Base-by-base conservation (phyloP, 176 grass and related monocot genomes). In the Cocos nucifera region DNA sequence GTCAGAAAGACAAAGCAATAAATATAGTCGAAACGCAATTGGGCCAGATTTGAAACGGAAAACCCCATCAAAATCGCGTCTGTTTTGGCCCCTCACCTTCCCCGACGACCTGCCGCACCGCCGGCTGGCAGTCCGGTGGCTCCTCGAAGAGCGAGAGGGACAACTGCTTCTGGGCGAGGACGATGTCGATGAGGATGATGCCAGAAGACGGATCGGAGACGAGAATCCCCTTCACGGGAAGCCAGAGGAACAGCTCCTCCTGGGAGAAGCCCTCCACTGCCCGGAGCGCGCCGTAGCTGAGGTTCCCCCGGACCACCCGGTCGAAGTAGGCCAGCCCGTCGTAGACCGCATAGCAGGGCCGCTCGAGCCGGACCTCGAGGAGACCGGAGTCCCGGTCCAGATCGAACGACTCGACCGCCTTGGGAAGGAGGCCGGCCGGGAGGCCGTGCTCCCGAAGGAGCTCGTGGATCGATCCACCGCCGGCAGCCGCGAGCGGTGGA, bases 221-320 rank as follows among this genome's bases (percentile, higher is more conserved):
- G 67, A 83, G 32, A 52, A 96, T 96, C 58, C 91, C 91, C 83
- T 96, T 96, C 17, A 96, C 91, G n/a, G 91, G 91, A 15, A 96
- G 69, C 91, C 91, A 96, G 10, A 96, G 60, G 71, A 96, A 96
- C 54, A 96, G 86, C 75, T 96, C 91, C 80, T 96, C 80, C 67
- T 96, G 91, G 5, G 81, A 56, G 15, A 90, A 77, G 0, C 91
- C 91, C 64, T 87, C 72, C 18, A 89, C 87, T 55, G 75, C 69
- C 53, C 70, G 73, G 27, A 96, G 83, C 29, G 80, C 77, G 35
- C 91, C 86, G 53, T 63, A 72, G 72, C 86, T 96, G 60, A 96
- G 91, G 78, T 96, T 96, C 5, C 91, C 91, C 2, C 80, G 72
- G 44, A 96, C 76, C 69, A 77, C 69, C 61, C 57, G 56, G 50